These are phyloP conservation scores for Leccinum subfulvum DNA, from an alignment of 1,284 basidiomycete genomes.

Conservation along the genomic window DNA sequence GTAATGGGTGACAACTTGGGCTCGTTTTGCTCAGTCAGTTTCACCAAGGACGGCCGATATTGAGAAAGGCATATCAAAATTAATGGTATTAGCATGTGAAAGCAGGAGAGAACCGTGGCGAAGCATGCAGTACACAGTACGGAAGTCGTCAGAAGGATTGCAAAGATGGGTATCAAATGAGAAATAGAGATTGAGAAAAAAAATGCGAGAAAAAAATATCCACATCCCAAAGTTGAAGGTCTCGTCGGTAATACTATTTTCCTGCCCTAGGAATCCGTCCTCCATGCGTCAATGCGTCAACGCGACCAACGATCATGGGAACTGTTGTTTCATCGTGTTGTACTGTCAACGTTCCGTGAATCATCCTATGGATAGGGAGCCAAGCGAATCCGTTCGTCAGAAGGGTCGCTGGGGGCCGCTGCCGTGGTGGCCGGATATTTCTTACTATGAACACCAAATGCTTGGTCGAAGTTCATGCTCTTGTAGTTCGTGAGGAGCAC, in stretches of 20 bases:
- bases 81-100: neutral
- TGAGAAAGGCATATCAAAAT: neutral
- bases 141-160: slow-evolving; percentile 5
- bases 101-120: slow-evolving; percentile 3
- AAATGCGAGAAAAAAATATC: neutral
- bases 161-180: neutral
- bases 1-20: neutral
- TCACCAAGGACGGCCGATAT: neutral
- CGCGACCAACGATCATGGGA: neutral
- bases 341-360: slow-evolving; percentile 6
- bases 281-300: neutral
- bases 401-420: slow-evolving; percentile 9
- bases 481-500: slow-evolving; percentile 31
- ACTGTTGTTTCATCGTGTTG: slow-evolving; percentile 6
- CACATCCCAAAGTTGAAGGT: neutral
- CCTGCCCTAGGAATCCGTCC: neutral
- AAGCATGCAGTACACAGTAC: slow-evolving; percentile 4
- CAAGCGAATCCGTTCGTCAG: slow-evolving; percentile 46
- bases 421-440: slow-evolving; percentile 16
- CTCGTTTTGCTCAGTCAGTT: neutral
- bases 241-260: neutral
- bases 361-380: slow-evolving; percentile 40
- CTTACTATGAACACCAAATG: slow-evolving; percentile 45
- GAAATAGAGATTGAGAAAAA: neutral
- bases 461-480: slow-evolving; percentile 44